phyloP scores from a whole-genome alignment of 352 stramenopile genomes.

The Phytophthora idaei region DNA sequence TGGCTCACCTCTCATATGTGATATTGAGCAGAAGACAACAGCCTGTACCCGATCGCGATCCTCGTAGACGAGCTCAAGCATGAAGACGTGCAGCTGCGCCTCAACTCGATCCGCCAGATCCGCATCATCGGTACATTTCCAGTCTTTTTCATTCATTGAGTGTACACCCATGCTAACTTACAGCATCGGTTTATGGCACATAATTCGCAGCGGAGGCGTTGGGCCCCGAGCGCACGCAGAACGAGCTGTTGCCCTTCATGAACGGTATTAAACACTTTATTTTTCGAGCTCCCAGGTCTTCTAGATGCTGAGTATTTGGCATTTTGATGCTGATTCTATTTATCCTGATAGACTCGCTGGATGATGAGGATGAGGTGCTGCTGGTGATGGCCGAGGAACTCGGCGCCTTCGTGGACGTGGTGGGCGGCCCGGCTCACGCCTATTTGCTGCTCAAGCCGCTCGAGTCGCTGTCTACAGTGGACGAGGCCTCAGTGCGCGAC shows the following conservation, averaged over 20 bases:
- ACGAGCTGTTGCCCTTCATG: slow-evolving; percentile 98
- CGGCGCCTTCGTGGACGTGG: slow-evolving; percentile 87
- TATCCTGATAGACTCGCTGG: slow-evolving; percentile 87
- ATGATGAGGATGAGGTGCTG: slow-evolving; percentile 98
- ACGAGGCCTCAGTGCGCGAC: slow-evolving; percentile 95
- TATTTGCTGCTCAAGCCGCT: slow-evolving; percentile 94
- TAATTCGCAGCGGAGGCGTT: slow-evolving; percentile 77
- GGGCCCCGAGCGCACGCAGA: slow-evolving; percentile 87
- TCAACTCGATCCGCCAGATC: slow-evolving; percentile 93
- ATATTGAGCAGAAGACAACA: slow-evolving; percentile 64
- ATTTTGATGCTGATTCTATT: no score
- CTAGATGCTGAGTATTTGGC: no score
- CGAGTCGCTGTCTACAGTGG: slow-evolving; percentile 92
- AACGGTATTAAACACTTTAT: slow-evolving; percentile 58
- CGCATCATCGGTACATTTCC: slow-evolving; percentile 79
- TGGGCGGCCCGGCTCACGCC: slow-evolving; percentile 90
- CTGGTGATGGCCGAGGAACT: slow-evolving; percentile 94
- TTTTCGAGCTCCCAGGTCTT: no score
- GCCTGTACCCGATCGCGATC: slow-evolving; percentile 88
- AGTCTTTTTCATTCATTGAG: not conserved
- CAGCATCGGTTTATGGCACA: slow-evolving; percentile 6
- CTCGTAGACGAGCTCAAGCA: slow-evolving; percentile 94
- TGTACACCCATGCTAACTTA: slow-evolving; percentile 17
- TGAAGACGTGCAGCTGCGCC: slow-evolving; percentile 90
- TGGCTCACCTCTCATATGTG: slow-evolving; percentile 18